Conservation (phyloP, 805 yeast species). For the Dipodascus geniculatus region DNA sequence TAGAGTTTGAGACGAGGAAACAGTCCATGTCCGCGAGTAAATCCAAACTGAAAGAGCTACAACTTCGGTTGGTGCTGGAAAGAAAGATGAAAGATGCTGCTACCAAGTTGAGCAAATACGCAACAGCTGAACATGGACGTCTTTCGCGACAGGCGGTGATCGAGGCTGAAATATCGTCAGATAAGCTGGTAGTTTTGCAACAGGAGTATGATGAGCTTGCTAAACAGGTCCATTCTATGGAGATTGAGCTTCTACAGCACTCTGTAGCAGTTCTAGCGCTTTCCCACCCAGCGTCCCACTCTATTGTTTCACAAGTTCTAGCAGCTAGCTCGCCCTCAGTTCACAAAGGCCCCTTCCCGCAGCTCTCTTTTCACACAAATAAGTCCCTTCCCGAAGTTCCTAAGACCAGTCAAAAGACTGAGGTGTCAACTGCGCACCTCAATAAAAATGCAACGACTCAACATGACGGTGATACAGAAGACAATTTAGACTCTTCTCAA, state of each 20-base stretch:
- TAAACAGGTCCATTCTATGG: constrained; percentile 8
- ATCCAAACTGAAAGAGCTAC: constrained; percentile 12
- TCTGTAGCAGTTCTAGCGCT: constrained; percentile 7
- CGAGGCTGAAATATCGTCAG: constrained; percentile 14
- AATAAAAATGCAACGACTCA: not conserved
- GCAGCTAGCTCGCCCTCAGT: not conserved
- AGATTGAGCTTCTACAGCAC: constrained; percentile 6
- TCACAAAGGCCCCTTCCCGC: not conserved
- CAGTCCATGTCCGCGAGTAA: constrained; percentile 11
- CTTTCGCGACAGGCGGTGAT: constrained; percentile 17
- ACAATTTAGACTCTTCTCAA: not conserved
- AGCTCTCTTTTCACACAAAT: too few species aligned
- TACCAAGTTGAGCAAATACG: constrained; percentile 8
- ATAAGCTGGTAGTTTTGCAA: constrained; percentile 10
- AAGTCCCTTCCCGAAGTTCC: not conserved
- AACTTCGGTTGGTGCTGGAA: constrained; percentile 15
- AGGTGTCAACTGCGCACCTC: not conserved
- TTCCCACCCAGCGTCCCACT: constrained; percentile 10
- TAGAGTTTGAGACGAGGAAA: constrained; percentile 16
- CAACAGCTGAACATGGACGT: not conserved
- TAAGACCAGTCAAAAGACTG: not conserved
- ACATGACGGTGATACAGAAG: not conserved
- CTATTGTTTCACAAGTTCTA: constrained; percentile 1
- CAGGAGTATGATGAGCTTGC: constrained; percentile 8
- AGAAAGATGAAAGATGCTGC: constrained; percentile 19